These are phyloP conservation scores for Aristolochia fimbriata DNA, from an alignment of 164 flowering plant species.

Conservation along the genomic window DNA sequence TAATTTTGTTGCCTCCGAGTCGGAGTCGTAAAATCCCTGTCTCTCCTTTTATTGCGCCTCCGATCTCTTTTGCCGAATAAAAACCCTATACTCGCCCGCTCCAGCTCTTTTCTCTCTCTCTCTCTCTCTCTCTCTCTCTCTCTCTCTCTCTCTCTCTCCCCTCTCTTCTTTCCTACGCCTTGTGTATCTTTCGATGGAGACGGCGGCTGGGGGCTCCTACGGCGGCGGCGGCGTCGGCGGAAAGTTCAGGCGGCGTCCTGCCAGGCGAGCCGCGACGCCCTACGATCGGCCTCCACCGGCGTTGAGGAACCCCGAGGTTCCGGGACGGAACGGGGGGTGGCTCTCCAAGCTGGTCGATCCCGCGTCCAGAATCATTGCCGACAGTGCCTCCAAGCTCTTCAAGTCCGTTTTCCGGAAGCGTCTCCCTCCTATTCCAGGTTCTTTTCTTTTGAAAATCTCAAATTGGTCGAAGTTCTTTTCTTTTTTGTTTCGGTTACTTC, in stretches of 20 bases:
- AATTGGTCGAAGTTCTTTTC: constrained; percentile 1
- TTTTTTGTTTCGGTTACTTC: background rate
- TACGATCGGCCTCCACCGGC: constrained; percentile 58
- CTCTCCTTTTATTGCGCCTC: background rate
- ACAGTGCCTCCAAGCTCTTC: constrained; percentile 47
- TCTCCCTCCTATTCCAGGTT: constrained; percentile 26
- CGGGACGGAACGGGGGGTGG: constrained; percentile 37
- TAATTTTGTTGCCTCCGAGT: no score
- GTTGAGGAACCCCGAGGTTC: constrained; percentile 17
- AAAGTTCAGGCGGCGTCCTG: constrained; percentile 39
- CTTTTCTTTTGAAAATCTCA: background rate
- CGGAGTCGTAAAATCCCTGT: background rate
- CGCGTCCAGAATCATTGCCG: constrained; percentile 51
- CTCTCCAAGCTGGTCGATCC: constrained; percentile 72
- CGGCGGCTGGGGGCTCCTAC: constrained; percentile 21
- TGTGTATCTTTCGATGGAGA: constrained; percentile 10
- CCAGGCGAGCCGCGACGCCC: constrained; percentile 39
- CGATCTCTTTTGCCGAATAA: constrained; percentile 7
- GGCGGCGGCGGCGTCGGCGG: constrained; percentile 49
- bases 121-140: background rate
- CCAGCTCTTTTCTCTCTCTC: background rate
- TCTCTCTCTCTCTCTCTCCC: no score
- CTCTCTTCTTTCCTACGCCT: constrained; percentile 5
- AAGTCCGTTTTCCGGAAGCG: constrained; percentile 47
- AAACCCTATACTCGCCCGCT: constrained; percentile 5